Evolutionary conservation across 345 rosid genomes (phyloP), one percentile per base, ranked within the genome.

Genomic region (Melaleuca alternifolia): DNA sequence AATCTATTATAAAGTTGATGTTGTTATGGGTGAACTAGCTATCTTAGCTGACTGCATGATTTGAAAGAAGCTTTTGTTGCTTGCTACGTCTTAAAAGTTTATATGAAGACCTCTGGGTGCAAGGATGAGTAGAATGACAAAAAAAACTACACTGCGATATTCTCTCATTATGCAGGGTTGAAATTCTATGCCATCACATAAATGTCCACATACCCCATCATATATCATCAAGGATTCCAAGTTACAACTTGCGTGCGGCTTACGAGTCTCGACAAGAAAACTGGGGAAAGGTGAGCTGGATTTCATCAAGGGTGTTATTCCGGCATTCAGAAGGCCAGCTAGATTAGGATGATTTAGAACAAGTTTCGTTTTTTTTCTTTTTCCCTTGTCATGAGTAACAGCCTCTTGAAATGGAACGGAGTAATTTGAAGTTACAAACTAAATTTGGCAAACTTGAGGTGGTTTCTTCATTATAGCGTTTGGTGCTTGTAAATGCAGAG

Each of bases 111-210:
- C 41, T 41, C 4, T 4, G 41, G 41, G 41, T 41, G 41, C 41
- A 41, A 41, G 41, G 41, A 2, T 41, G 2, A 2, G 41, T 41
- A 4, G 41, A 41, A 41, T 41, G 41, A 41, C 4, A 2, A 41
- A 41, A 41, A 41, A 4, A n/a, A n/a, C 7, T 82, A 13, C 26
- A 6, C 26, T 48, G 15, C 18, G 56, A 33, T 82, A 37, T 26
- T 65, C 30, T 51, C 83, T 76, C 44, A 51, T 77, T 85, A 4
- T 41, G 2, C 92, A 96, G 99, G 99, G 89, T 97, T 90, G 98
- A 97, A 90, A 90, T 95, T 85, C 97, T 97, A 18, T 97, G 99
- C 91, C 98, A 95, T 88, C 90, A 94, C n/a, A n/a, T n/a, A n/a
- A n/a, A n/a, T n/a, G n/a, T n/a, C n/a, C n/a, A n/a, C n/a, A n/a